Percentiles rank a stretch among this genome's conserved stretches.
These are phyloP conservation scores for Geosmithia morbida DNA, from an alignment of 2,329 filamentous ascomycete genomes.

Conservation along the genomic window DNA sequence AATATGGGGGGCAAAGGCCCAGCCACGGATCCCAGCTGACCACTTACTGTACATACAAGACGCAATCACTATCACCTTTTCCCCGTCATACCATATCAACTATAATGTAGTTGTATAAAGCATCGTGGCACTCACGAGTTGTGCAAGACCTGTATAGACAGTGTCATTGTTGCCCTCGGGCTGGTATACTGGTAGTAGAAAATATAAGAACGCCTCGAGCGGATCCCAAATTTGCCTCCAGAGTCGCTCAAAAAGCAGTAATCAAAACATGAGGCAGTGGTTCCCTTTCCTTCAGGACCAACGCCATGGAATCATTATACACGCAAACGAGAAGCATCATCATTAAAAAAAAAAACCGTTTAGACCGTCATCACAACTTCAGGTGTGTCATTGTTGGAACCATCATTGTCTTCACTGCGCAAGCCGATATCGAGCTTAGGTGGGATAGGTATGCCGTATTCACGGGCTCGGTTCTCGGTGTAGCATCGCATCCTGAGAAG, in stretches of 20 bases:
- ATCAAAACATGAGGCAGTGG: no score
- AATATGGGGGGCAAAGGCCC: no score
- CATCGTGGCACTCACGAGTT: no score
- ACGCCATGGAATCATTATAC: background rate
- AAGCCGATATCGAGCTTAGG: slow-evolving; percentile 21
- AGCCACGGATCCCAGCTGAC: background rate
- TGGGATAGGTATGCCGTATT: slow-evolving; percentile 15
- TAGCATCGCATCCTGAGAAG: slow-evolving; percentile 73
- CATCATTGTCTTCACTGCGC: slow-evolving; percentile 21
- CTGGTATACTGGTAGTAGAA: no score
- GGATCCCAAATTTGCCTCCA: background rate
- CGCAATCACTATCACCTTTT: background rate
- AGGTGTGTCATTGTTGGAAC: slow-evolving; percentile 24
- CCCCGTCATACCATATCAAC: background rate
- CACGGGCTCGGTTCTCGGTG: slow-evolving; percentile 54
- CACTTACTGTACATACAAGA: slow-evolving; percentile 4
- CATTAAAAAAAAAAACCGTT: slow-evolving; percentile 3
- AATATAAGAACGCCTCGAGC: no score
- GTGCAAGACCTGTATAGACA: no score
- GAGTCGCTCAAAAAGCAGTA: background rate
- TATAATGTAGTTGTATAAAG: background rate
- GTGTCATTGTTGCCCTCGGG: no score
- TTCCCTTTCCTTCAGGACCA: background rate
- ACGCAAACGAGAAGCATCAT: background rate
- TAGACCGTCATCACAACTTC: slow-evolving; percentile 39